These are phyloP conservation scores for Penicillium sp. DNA, from an alignment of 2,329 filamentous ascomycete species.

Conservation along the genomic window DNA sequence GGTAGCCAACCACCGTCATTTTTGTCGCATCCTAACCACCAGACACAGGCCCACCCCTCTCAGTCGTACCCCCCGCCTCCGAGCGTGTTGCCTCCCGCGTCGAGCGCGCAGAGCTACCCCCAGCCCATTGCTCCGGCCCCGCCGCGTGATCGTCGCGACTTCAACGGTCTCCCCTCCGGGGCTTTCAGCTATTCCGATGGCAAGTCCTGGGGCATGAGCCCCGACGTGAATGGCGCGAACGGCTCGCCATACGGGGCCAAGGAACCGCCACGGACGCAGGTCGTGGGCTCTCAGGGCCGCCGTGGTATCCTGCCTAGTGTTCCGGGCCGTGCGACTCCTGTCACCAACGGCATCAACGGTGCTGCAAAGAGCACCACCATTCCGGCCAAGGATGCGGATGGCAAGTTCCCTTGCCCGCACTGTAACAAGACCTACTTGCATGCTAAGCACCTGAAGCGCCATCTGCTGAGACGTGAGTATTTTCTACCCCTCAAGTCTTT, in stretches of 20 bases:
- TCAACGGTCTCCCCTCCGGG: conserved; percentile 71
- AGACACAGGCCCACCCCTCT: conserved; percentile 38
- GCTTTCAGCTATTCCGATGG: conserved; percentile 61
- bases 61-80: conserved; percentile 42
- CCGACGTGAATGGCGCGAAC: conserved; percentile 42
- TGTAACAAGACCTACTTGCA: conserved; percentile 98
- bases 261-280: conserved; percentile 65
- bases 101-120: conserved; percentile 67
- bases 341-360: conserved; percentile 61
- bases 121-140: conserved; percentile 76
- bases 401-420: conserved; percentile 96
- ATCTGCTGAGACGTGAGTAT: conserved; percentile 89
- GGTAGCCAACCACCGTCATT: conserved; percentile 44
- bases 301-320: conserved; percentile 89
- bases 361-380: conserved; percentile 78
- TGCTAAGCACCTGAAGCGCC: conserved; percentile 95
- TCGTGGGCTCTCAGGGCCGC: conserved; percentile 91
- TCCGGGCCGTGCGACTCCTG: conserved; percentile 77
- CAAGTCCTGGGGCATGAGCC: conserved; percentile 50
- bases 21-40: conserved; percentile 41
- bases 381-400: conserved; percentile 92
- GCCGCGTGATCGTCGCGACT: conserved; percentile 49
- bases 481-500: background rate
- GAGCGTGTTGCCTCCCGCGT: conserved; percentile 66
- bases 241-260: conserved; percentile 42